Base-by-base conservation (phyloP, 768 basidiomycete genomes). In the Calocera viscosa region DNA sequence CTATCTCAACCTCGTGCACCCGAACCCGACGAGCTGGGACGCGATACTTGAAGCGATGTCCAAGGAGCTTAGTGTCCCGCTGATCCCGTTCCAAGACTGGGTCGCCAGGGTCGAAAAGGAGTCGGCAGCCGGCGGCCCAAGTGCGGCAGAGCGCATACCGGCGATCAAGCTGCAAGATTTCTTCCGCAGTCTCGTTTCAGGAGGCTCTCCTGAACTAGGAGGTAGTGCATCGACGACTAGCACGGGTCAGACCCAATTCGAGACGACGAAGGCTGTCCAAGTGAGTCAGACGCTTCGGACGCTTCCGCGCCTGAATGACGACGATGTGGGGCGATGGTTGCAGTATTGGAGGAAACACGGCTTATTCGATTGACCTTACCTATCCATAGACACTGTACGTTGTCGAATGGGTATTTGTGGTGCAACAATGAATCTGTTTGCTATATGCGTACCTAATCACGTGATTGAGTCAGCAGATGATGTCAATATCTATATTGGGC, bases 1-100 rank as follows among this genome's bases (percentile, higher is more conserved):
- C 12, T 39, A 68, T 66, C 33, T 67, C 22, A 77, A 82, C 68
- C 66, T 82, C 1, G 72, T 78, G 0, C 78, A 81, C 67, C 81
- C 81, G 10, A 68, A 72, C 5, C 75, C 77, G 2, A 67, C 80
- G 79, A 78, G 67, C 69, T 1, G 63, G 68, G 0, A 67, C 79
- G 39, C 76, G 16, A 22, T 60, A 10, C 14, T 81, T 2, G 39
- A 22, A 0, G 68, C 66, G 3, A 69, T 80, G 19, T 71, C 64
- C 0, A 66, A 7, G 39, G 60, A 10, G 49, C 69, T 64, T 71
- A 60, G 64, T 2, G 67, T 75, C 1, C 73, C 74, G n/a, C 68
- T 80, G 22, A 75, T 78, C 11, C 69, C 74, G 2, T 79, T 77
- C 64, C 11, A 67, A 0, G 49, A 70, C 30, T 79, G 78, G 77